Percentiles rank a stretch among this genome's conserved stretches.
phyloP scores from a whole-genome alignment of 768 basidiomycete genomes.

The Gymnopilus junonius region DNA sequence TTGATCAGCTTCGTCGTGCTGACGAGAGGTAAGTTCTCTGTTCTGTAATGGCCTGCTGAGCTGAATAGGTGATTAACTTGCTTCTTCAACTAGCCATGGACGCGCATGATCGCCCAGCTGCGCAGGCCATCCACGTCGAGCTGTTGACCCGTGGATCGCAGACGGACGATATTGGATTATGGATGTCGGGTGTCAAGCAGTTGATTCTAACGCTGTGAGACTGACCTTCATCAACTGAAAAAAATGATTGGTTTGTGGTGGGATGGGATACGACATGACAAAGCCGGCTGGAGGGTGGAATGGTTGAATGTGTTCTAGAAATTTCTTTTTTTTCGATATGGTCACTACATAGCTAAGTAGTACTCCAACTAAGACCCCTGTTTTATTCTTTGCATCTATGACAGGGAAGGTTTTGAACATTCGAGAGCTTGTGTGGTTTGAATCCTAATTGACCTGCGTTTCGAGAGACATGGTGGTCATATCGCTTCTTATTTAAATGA shows the following conservation, averaged over 20 bases:
- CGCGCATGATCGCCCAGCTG: constrained; percentile 73
- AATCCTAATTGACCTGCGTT: no score
- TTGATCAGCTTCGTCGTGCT: constrained; percentile 76
- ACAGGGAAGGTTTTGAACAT: no score
- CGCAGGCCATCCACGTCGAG: constrained; percentile 85
- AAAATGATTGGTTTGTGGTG: not conserved
- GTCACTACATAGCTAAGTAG: not conserved
- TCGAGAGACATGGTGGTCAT: no score
- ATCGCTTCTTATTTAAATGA: no score
- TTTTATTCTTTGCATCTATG: not conserved
- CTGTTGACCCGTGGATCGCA: constrained; percentile 79
- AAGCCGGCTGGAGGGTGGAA: not conserved
- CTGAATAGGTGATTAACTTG: not conserved
- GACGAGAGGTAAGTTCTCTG: constrained; percentile 61
- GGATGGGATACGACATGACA: not conserved
- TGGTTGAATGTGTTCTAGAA: not conserved
- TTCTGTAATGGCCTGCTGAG: not conserved
- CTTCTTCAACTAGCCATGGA: constrained; percentile 68
- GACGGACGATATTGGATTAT: constrained; percentile 82
- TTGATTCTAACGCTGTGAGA: constrained; percentile 70
- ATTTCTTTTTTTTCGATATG: not conserved
- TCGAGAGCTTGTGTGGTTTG: no score
- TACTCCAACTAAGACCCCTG: not conserved
- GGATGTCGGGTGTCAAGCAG: constrained; percentile 92
- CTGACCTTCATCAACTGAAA: not conserved